These are phyloP conservation scores for Kodamaea fungicola DNA, from an alignment of 1,139 yeast species.

Conservation along the genomic window DNA sequence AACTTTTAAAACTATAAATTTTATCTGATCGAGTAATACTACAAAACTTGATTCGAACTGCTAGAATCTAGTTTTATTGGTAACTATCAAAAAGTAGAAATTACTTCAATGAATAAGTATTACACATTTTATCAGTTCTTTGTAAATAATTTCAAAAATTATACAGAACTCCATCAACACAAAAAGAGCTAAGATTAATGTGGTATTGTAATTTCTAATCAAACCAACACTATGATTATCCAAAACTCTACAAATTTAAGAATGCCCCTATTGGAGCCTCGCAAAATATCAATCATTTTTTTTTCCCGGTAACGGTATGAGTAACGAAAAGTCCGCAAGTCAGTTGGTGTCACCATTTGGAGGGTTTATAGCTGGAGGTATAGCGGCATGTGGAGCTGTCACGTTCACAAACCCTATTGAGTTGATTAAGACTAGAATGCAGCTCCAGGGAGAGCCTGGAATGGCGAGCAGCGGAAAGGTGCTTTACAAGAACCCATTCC, in stretches of 20 bases:
- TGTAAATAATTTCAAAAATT: too few species aligned
- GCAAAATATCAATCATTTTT: background rate
- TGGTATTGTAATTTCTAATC: background rate
- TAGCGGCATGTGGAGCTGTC: conserved; percentile 97
- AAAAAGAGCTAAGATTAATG: too few species aligned
- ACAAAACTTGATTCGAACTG: background rate
- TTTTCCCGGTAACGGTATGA: conserved; percentile 10
- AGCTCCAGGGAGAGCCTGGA: conserved; percentile 86
- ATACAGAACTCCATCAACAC: too few species aligned
- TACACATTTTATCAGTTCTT: too few species aligned
- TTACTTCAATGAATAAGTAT: too few species aligned
- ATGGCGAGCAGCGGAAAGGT: conserved; percentile 45
- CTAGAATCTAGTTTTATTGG: too few species aligned
- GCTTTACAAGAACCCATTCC: conserved; percentile 77
- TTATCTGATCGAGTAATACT: too few species aligned
- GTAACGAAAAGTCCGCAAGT: conserved; percentile 25
- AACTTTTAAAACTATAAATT: too few species aligned
- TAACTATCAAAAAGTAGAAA: too few species aligned
- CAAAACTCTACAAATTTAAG: background rate
- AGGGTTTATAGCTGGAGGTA: conserved; percentile 88
- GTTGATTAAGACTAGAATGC: conserved; percentile 92
- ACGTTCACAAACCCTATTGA: conserved; percentile 96
- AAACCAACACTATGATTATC: background rate
- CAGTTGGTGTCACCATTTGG: conserved; percentile 65
- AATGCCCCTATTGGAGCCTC: background rate